Base-by-base conservation (phyloP, 768 basidiomycete genomes). In the Rickenella mellea region DNA sequence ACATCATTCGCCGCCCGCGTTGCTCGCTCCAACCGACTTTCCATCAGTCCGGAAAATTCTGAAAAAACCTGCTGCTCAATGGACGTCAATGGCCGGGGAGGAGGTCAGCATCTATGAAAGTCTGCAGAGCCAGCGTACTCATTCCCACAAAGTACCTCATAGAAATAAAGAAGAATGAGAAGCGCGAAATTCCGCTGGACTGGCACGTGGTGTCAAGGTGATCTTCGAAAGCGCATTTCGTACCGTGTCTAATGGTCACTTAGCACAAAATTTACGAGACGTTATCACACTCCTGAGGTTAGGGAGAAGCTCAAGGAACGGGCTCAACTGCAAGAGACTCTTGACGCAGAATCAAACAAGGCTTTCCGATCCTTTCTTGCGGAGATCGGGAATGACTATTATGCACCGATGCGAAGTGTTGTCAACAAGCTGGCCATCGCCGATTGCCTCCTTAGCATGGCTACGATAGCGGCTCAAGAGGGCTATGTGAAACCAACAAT, bases 361-460 rank as follows among this genome's bases (percentile, higher is more conserved):
- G 84, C 87, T 0, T 90, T 78, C 53, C 65, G 66, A 14, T 56
- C 67, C 6, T 92, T 92, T 53, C 70, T 91, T 31, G 55, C 62
- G 25, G 80, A 89, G 43, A 86, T 93, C 24, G 62, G 77, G 7
- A 57, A 66, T 25, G 71, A 78, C 12, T 67, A 83, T 49, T 93
- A 94, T 52, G 73, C 69, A 4, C 49, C 80, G 6, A 63, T 97
- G 44, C 75, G 91, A 8, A 73, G 83, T 46, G 80, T 73, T 5
- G 79, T 91, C 17, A 78, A 84, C 51, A 82, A 86, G 48, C 68
- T 99, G 22, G 90, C 90, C 1, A 72, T 68, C 2, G 82, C 83
- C 20, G 91, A 99, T 62, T 96, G 93, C 56, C 65, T 99, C 46
- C 65, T 83, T 44, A 89, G 88, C 52, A 69, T 98, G 11, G 85